Evolutionary conservation across 2,329 filamentous ascomycete genomes (phyloP), one percentile per base, ranked within the genome.

Genomic region (Tolypocladium pustulatum): DNA sequence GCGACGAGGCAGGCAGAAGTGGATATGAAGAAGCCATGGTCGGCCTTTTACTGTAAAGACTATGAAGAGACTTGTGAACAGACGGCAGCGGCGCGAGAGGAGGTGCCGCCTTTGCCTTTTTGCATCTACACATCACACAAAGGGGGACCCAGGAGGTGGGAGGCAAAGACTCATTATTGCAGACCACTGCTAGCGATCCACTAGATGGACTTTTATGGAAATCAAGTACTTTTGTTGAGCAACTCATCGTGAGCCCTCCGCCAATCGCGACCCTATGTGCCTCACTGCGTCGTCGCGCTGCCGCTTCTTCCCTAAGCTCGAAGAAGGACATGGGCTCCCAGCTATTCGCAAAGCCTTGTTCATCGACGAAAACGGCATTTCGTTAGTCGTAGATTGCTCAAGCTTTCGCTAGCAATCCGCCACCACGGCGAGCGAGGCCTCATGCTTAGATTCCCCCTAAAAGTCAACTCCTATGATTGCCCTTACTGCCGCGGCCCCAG

Each of bases 381-480:
- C 9, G 5, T 12, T 12, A 2, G 36, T 12, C 32, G n/a, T 37
- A 12, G 36, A 12, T 37, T 37, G 9, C 36, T 37, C 36, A 30
- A 49, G 6, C 13, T 10, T 49, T 4, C 46, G 6, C 46, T 9
- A 30, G 25, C 22, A 4, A 10, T 46, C n/a, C n/a, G n/a, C n/a
- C n/a, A n/a, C n/a, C n/a, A n/a, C n/a, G n/a, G n/a, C n/a, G n/a
- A n/a, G n/a, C n/a, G n/a, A n/a, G n/a, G n/a, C n/a, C n/a, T n/a
- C n/a, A n/a, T n/a, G n/a, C n/a, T n/a, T n/a, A n/a, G n/a, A n/a
- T n/a, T n/a, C n/a, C n/a, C n/a, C n/a, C n/a, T n/a, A n/a, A n/a
- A n/a, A n/a, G n/a, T n/a, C n/a, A n/a, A 66, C 36, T 68, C 63
- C 5, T 68, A 63, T 4, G 63, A 65, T 22, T 66, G 62, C 30